These are phyloP conservation scores for Haplosporangium sp. DNA, from an alignment of 371 early-diverging fungal species.

Conservation along the genomic window DNA sequence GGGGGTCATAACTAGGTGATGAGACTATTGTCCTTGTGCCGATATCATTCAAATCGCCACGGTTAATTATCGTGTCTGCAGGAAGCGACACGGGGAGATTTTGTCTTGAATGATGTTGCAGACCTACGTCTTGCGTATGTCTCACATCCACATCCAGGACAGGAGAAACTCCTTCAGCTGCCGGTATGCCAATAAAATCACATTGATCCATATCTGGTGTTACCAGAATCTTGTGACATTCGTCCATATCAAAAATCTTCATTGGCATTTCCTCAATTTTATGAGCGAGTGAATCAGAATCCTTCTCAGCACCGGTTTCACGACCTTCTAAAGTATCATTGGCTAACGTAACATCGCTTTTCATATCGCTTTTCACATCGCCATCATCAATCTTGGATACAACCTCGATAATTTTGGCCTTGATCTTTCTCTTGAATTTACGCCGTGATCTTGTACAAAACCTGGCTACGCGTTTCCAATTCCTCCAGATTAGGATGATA, in stretches of 20 bases:
- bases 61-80: background rate
- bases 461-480: background rate
- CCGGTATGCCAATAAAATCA: background rate
- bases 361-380: too few relatives aligned
- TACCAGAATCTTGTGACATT: conserved; percentile 6
- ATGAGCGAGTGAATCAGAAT: background rate
- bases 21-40: background rate
- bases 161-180: background rate
- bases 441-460: background rate
- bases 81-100: background rate
- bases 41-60: background rate
- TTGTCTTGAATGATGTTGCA: background rate
- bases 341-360: background rate
- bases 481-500: background rate
- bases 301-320: background rate
- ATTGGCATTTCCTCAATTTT: conserved; percentile 10
- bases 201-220: conserved; percentile 17
- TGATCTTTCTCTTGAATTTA: background rate
- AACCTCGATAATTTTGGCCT: conserved; percentile 2
- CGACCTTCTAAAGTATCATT: background rate
- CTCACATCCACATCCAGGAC: background rate
- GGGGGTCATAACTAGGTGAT: background rate
- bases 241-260: background rate
- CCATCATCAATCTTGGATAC: conserved; percentile 3
- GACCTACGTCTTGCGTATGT: background rate